phyloP scores from a whole-genome alignment of 169 alveolate genomes.

The Plasmodium falciparum region DNA sequence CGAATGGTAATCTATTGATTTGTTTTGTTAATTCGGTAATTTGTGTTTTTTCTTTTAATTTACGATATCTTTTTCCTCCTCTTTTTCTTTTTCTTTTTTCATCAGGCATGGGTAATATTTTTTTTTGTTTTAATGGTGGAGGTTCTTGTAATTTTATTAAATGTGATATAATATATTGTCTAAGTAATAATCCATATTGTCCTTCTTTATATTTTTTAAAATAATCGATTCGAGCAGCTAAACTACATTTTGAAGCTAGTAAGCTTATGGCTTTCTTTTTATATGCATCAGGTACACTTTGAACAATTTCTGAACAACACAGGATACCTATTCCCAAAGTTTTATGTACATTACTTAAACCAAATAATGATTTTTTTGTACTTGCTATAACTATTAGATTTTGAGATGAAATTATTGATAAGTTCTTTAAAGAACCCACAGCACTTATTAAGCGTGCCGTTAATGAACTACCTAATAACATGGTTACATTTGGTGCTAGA shows the following conservation, averaged over 20 bases:
- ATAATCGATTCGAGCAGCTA: constrained; percentile 91
- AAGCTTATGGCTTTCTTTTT: constrained; percentile 87
- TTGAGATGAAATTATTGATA: constrained; percentile 95
- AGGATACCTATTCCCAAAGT: constrained; percentile 81
- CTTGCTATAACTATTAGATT: constrained; percentile 91
- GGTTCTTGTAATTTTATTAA: constrained; percentile 72
- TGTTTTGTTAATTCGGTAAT: constrained; percentile 88
- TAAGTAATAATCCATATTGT: constrained; percentile 75
- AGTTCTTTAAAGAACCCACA: constrained; percentile 94
- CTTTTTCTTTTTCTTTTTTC: constrained; percentile 87
- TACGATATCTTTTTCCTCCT: constrained; percentile 90
- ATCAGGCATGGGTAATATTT: constrained; percentile 91
- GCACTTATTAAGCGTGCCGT: constrained; percentile 97
- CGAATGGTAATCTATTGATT: constrained; percentile 89
- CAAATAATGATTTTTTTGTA: constrained; percentile 78
- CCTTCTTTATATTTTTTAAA: constrained; percentile 84
- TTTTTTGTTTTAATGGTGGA: constrained; percentile 80
- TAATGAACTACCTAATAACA: constrained; percentile 96
- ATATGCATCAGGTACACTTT: constrained; percentile 81
- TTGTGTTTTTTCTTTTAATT: constrained; percentile 89
- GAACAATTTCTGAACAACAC: constrained; percentile 86
- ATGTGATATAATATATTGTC: constrained; percentile 78
- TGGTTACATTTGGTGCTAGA: constrained; percentile 97
- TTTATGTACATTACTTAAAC: constrained; percentile 55
- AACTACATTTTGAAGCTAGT: constrained; percentile 86